phyloP scores from a whole-genome alignment of 805 yeast species.

The Hanseniaspora thailandica region DNA sequence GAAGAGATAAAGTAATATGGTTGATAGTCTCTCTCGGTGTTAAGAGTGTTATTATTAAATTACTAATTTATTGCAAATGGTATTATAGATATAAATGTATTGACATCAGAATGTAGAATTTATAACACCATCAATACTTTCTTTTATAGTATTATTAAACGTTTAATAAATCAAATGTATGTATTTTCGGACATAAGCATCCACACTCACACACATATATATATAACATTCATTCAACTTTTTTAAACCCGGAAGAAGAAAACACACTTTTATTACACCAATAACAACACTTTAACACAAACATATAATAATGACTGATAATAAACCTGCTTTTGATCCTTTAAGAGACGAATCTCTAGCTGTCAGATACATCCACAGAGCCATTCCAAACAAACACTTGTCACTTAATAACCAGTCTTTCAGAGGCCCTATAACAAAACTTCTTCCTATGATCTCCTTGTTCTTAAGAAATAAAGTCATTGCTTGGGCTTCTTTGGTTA shows the following conservation, averaged over 20 bases:
- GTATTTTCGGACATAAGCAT: too few species aligned
- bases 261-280: background rate
- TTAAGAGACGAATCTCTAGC: slow-evolving; percentile 8
- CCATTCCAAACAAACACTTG: slow-evolving; percentile 3
- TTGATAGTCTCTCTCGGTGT: too few species aligned
- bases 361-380: slow-evolving; percentile 12
- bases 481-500: slow-evolving; percentile 43
- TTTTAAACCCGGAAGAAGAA: background rate
- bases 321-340: background rate
- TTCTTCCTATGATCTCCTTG: slow-evolving; percentile 61
- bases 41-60: too few species aligned
- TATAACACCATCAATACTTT: too few species aligned
- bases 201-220: too few species aligned
- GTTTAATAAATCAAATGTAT: too few species aligned
- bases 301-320: background rate
- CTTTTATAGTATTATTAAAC: too few species aligned
- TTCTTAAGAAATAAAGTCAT: slow-evolving; percentile 38
- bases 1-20: too few species aligned
- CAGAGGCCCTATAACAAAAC: slow-evolving; percentile 33
- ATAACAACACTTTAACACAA: background rate
- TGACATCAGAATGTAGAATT: too few species aligned
- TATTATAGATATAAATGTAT: too few species aligned
- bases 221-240: too few species aligned
- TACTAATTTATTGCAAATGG: too few species aligned
- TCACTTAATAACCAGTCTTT: background rate